Percentiles rank a stretch among this genome's conserved stretches.
Conservation (phyloP, 768 basidiomycete genomes). For the Lactarius psammicola region DNA sequence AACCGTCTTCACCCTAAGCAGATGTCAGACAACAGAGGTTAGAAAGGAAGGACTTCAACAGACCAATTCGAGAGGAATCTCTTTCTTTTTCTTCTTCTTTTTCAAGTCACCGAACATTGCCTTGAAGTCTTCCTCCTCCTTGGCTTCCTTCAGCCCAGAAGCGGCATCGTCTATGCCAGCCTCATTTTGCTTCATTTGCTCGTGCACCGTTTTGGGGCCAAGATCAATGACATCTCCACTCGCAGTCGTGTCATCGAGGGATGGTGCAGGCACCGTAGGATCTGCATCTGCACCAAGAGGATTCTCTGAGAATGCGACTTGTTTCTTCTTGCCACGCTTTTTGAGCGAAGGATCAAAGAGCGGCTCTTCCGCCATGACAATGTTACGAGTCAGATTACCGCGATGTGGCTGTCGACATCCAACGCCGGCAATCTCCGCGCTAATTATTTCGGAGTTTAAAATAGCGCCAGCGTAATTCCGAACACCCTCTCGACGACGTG, state of each 20-base stretch:
- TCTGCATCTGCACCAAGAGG: slow-evolving; percentile 80
- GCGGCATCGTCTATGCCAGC: slow-evolving; percentile 36
- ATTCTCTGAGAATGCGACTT: slow-evolving; percentile 81
- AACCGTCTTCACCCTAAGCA: slow-evolving; percentile 56
- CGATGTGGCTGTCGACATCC: not conserved
- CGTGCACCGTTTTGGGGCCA: slow-evolving; percentile 71
- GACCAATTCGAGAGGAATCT: slow-evolving; percentile 80
- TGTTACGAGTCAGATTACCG: slow-evolving; percentile 21
- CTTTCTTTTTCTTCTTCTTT: slow-evolving; percentile 92
- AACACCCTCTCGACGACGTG: slow-evolving; percentile 34
- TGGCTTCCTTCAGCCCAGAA: slow-evolving; percentile 44
- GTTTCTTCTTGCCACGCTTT: slow-evolving; percentile 82
- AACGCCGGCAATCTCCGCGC: slow-evolving; percentile 9
- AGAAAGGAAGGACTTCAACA: slow-evolving; percentile 32
- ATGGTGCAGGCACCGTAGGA: slow-evolving; percentile 75
- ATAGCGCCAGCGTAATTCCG: slow-evolving; percentile 14
- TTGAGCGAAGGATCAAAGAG: slow-evolving; percentile 82
- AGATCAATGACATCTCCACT: slow-evolving; percentile 75
- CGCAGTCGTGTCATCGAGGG: slow-evolving; percentile 66
- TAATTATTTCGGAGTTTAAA: slow-evolving; percentile 26
- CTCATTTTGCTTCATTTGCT: slow-evolving; percentile 61
- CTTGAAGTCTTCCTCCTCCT: slow-evolving; percentile 73
- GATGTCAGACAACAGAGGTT: not conserved
- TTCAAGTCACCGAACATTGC: slow-evolving; percentile 86
- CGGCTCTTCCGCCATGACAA: slow-evolving; percentile 68